These are phyloP conservation scores for Euphorbia lathyris DNA, from an alignment of 345 rosid genomes.

Conservation along the genomic window DNA sequence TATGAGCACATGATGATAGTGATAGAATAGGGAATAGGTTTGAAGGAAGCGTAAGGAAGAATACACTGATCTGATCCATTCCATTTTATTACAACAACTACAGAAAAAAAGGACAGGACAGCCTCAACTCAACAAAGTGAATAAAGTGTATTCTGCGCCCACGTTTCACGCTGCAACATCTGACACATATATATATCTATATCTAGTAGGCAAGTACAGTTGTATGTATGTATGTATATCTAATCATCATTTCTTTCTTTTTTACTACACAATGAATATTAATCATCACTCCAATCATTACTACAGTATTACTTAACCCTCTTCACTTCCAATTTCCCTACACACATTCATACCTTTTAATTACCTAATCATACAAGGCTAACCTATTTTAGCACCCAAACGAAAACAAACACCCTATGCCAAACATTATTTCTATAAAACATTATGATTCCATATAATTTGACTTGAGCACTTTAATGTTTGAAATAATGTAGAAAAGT, in stretches of 20 bases:
- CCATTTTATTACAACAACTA: neutral
- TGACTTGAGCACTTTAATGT: too few relatives aligned
- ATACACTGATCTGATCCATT: too few relatives aligned
- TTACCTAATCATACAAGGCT: neutral
- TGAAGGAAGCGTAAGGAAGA: constrained; percentile 15
- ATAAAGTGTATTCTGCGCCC: constrained; percentile 11
- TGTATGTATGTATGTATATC: too few relatives aligned
- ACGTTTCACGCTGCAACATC: constrained; percentile 16
- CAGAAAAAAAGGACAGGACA: neutral
- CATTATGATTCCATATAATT: too few relatives aligned
- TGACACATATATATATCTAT: neutral
- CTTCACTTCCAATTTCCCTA: neutral
- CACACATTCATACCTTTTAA: neutral
- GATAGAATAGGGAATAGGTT: neutral
- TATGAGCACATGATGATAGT: too few relatives aligned
- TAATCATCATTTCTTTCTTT: constrained; percentile 21
- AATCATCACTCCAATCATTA: constrained; percentile 20
- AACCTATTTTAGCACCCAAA: too few relatives aligned
- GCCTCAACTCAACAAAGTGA: constrained; percentile 4
- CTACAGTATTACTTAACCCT: neutral
- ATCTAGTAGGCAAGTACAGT: too few relatives aligned
- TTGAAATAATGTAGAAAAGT: too few relatives aligned
- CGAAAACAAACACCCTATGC: too few relatives aligned
- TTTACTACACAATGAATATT: neutral
- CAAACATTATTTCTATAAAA: too few relatives aligned